phyloP scores from a whole-genome alignment of 441 rosid species.

The Viola pubescens region DNA sequence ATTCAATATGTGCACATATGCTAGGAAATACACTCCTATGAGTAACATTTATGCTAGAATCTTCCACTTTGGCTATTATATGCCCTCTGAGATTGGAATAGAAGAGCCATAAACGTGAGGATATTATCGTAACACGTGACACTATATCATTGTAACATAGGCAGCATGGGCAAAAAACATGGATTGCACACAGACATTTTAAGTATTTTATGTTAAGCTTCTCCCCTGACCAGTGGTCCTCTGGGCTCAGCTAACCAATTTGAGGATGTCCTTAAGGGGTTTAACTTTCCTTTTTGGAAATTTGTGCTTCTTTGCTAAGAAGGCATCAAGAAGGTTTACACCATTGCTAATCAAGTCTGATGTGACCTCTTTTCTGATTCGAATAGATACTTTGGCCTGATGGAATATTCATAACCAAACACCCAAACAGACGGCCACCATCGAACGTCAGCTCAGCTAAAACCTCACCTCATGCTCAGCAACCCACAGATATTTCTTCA shows the following conservation, averaged over 20 bases:
- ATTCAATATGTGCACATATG: no score
- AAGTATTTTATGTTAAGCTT: no score
- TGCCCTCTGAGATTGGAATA: no score
- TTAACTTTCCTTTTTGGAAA: background rate
- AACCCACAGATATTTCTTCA: conserved; percentile 16
- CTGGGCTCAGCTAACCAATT: background rate
- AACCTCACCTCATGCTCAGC: conserved; percentile 13
- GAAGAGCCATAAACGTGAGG: no score
- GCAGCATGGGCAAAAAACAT: no score
- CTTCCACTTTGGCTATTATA: no score
- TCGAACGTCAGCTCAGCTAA: conserved; percentile 1
- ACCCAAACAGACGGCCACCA: conserved; percentile 60
- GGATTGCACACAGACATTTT: no score
- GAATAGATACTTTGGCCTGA: conserved; percentile 95
- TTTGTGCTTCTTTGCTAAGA: background rate
- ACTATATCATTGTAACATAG: no score
- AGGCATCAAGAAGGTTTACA: background rate
- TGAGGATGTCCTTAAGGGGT: background rate
- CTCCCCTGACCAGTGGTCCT: no score
- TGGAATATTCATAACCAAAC: conserved; percentile 92
- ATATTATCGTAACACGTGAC: no score
- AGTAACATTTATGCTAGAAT: no score
- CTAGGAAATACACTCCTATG: no score
- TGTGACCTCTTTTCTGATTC: conserved; percentile 11
- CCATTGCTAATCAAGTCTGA: conserved; percentile 9